These are phyloP conservation scores for Micractinium conductrix DNA, from an alignment of 139 green algal genomes.

Conservation along the genomic window DNA sequence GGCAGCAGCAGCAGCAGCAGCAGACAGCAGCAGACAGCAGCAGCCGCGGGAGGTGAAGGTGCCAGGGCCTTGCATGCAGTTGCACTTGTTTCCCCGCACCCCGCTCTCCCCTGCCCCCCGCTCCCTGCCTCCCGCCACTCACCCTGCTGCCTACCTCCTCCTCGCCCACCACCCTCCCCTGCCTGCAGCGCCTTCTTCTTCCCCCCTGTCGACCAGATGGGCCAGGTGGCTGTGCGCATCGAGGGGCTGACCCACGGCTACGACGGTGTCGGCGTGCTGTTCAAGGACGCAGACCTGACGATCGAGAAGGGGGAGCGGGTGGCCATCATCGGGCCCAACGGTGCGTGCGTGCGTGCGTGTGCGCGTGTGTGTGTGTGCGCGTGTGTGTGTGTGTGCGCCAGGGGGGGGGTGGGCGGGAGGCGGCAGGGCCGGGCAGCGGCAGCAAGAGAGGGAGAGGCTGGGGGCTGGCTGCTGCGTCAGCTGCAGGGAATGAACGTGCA, in stretches of 20 bases:
- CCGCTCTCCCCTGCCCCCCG: not conserved
- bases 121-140: not conserved
- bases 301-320: conserved; percentile 95
- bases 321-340: conserved; percentile 97
- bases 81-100: not conserved
- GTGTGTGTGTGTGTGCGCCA: not conserved
- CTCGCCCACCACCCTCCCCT: not conserved
- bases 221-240: conserved; percentile 69
- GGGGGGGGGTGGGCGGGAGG: too few species aligned
- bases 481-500: too few species aligned
- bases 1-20: too few species aligned
- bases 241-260: conserved; percentile 91
- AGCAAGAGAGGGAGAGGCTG: not conserved
- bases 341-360: conserved; percentile 36
- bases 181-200: conserved; percentile 64
- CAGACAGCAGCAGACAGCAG: too few species aligned
- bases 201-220: conserved; percentile 79
- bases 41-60: too few species aligned
- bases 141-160: not conserved
- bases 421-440: too few species aligned
- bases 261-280: conserved; percentile 71
- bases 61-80: not conserved
- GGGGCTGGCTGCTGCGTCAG: too few species aligned
- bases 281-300: conserved; percentile 68
- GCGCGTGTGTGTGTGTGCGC: not conserved